Base-by-base conservation (phyloP, 2,329 filamentous ascomycete species). In the Westerdykella ornata region DNA sequence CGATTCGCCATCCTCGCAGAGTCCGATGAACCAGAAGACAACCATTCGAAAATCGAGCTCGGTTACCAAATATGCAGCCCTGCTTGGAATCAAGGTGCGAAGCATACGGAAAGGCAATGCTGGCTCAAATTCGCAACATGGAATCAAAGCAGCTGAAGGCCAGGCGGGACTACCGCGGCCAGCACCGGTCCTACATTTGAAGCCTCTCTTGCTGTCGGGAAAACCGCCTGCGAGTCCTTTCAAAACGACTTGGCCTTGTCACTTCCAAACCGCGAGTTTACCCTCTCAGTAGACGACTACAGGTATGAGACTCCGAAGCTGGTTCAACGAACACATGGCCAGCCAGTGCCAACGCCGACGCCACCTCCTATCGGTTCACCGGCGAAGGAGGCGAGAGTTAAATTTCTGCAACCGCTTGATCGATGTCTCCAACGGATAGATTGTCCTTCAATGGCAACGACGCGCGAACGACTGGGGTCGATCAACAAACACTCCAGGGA, bases 1-100 rank as follows among this genome's bases (percentile, higher is more conserved):
- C 56, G 46, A 4, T 60, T 62, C 43, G 56, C 54, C 32, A 36
- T 60, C 19, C 47, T 61, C 15, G 53, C 53, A 11, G 52, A 54
- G 6, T 45, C 53, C 16, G 43, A 52, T 8, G 39, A 50, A 15
- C 35, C 53, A 5, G 41, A 46, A n/a, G 45, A 52, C n/a, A 48
- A 48, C 33, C 46, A 50, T 7, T 54, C 42, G 49, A 29, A 43
- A 9, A 52, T 57, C 37, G 52, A 57, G 32, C 50, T 56, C 29
- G 22, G 38, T 6, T n/a, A n/a, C n/a, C n/a, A n/a, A n/a, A n/a
- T n/a, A n/a, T n/a, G n/a, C n/a, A n/a, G n/a, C n/a, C 44, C 50
- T 6, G 44, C 45, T 4, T 26, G 49, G 7, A 38, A 28, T 20
- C 12, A 38, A 4, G 32, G 17, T 20, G 18, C 34, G 16, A 57